Evolutionary conservation across 768 basidiomycete genomes (phyloP).

Genomic region (Leccinellum albellum): DNA sequence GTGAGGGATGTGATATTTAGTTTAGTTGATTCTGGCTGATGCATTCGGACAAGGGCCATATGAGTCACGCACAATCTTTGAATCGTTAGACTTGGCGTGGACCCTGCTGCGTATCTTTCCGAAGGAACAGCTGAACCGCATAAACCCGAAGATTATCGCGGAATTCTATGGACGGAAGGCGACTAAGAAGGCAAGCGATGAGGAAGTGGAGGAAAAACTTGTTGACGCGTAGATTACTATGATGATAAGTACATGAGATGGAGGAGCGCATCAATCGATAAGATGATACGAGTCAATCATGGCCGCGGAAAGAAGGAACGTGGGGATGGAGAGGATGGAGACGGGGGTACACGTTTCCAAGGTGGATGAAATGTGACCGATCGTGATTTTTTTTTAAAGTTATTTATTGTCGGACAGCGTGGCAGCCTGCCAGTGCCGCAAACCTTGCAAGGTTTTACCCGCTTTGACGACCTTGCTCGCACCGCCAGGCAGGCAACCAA

Average conservation of each 20-base stretch:
- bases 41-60: slow-evolving; percentile 63
- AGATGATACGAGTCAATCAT: slow-evolving; percentile 15
- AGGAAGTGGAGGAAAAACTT: slow-evolving; percentile 44
- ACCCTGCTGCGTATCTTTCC: slow-evolving; percentile 96
- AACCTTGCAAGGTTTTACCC: slow-evolving; percentile 16
- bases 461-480: slow-evolving; percentile 21
- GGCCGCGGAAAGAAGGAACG: slow-evolving; percentile 15
- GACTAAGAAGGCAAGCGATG: slow-evolving; percentile 55
- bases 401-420: slow-evolving; percentile 25
- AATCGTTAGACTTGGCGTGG: slow-evolving; percentile 97
- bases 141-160: slow-evolving; percentile 92
- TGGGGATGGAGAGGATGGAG: slow-evolving; percentile 5
- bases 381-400: slow-evolving; percentile 14
- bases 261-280: slow-evolving; percentile 16
- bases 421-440: slow-evolving; percentile 28
- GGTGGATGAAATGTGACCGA: slow-evolving; percentile 12
- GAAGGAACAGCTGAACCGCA: slow-evolving; percentile 96
- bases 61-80: slow-evolving; percentile 94
- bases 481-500: slow-evolving; percentile 18
- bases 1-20: no score
- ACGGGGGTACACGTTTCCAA: slow-evolving; percentile 12
- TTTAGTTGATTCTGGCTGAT: neutral
- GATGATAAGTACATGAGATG: slow-evolving; percentile 7
- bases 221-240: slow-evolving; percentile 53
- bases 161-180: slow-evolving; percentile 91